Evolutionary conservation across 2,329 filamentous ascomycete species (phyloP), one percentile per base, ranked within the genome.

Genomic region (Fusarium sp.): DNA sequence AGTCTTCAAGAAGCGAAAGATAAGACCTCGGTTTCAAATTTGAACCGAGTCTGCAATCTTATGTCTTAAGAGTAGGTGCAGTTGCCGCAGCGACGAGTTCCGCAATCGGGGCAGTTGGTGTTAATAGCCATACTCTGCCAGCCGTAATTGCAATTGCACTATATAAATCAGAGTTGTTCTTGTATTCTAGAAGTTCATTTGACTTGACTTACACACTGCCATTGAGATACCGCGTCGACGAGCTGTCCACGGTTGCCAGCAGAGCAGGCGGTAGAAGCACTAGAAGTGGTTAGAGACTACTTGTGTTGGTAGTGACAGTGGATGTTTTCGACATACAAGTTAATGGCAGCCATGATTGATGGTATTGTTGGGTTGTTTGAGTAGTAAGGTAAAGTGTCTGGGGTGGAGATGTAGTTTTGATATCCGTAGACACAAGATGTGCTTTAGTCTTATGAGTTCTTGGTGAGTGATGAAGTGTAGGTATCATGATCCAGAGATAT

Each of bases 21-120:
- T n/a, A 18, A 8, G 4, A 24, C 11, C 18, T 8, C 24, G 11
- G 18, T 18, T 5, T 14, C 18, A 18, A 38, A 4, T 24, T 13
- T 20, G 10, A 12, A 12, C 17, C 8, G 22, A 18, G 12, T 9
- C 20, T 11, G 5, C 1, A 2, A 5, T 20, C 5, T 17, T 4
- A 11, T 6, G 7, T 8, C 36, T 41, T 63, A 55, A 42, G 20
- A 61, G 61, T 78, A 80, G 36, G 8, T n/a, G 57, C 79, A 80
- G 36, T 56, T 5, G 1, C 1, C 0, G 50, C 79, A 80, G 5
- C 79, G 79, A 24, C 14, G 26, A 13, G 30, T 18, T 1, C 24
- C 5, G 17, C 72, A 74, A 2, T 6, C 8, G 7, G 63, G 47
- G 6, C 72, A 74, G 38, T 13, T 5, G 13, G 42, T 5, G 24